Base-by-base conservation (phyloP, 257 asterid species). In the Avicennia marina region DNA sequence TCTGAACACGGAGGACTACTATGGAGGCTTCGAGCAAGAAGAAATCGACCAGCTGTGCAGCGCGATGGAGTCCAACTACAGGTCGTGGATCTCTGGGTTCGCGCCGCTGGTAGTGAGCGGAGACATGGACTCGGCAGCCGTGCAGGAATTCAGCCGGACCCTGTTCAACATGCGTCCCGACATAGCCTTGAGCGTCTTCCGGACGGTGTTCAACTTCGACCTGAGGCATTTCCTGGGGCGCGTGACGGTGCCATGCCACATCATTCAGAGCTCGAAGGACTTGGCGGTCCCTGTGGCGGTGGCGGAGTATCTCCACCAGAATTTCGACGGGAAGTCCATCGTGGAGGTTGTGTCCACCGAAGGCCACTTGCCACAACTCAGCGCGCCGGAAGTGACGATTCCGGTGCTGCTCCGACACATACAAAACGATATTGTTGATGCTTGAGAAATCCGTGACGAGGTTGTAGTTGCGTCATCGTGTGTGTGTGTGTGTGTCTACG, bases 81-180 rank as follows among this genome's bases (percentile, higher is more conserved):
- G 82, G 65, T 73, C 95, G 3, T 84, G 94, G 95, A 46, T 68
- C n/a, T 25, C 59, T 0, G 95, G 95, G 17, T 82, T 82, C 13
- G 95, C 96, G 2, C 96, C 95, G 13, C 64, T 87, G 42, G 86
- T 75, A 15, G 74, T 87, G 0, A 90, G 93, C 0, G 87, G 87
- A 0, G 96, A 87, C 70, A 72, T 87, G 95, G 89, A 82, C 1
- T 82, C 87, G 0, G 78, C 72, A 31, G 86, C 86, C 12, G 81
- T 87, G 27, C 96, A 87, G 53, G 96, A 87, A 55, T 84, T 84
- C 72, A 86, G 94, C 76, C 65, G 94, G 40, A 81, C 87, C 0
- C 40, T 86, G 50, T 83, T 86, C 84, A 83, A 75, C 65, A 77
- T 86, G 90, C 75, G 94, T 11, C 95, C 89, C 0, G 95, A 87